Percentiles rank a stretch among this genome's conserved stretches.
phyloP scores from a whole-genome alignment of 441 rosid genomes.

The Aquilaria agallochum region DNA sequence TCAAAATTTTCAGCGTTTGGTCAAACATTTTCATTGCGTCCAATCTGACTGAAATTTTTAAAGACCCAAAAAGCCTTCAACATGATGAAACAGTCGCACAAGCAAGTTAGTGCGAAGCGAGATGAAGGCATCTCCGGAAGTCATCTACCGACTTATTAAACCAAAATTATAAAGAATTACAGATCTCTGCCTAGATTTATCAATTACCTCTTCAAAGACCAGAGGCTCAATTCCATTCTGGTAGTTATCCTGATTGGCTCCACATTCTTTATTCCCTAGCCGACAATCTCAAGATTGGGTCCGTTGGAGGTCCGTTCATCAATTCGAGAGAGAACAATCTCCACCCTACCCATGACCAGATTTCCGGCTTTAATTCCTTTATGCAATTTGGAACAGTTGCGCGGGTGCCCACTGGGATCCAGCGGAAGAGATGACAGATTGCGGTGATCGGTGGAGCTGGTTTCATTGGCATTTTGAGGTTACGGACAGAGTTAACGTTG shows the following conservation, averaged over 20 bases:
- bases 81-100: slow-evolving; percentile 80
- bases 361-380: neutral
- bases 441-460: slow-evolving; percentile 97
- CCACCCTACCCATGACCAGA: slow-evolving; percentile 7
- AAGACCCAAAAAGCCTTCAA: neutral
- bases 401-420: slow-evolving; percentile 67
- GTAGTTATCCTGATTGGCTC: slow-evolving; percentile 88
- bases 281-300: slow-evolving; percentile 65
- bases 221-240: slow-evolving; percentile 79
- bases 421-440: slow-evolving; percentile 56
- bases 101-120: slow-evolving; percentile 58
- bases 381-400: slow-evolving; percentile 21
- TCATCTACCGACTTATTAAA: slow-evolving; percentile 48
- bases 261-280: slow-evolving; percentile 81
- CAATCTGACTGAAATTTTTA: neutral
- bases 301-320: slow-evolving; percentile 38
- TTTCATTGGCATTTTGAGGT: slow-evolving; percentile 55
- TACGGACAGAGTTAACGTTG: too few relatives aligned
- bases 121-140: slow-evolving; percentile 55
- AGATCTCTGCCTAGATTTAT: slow-evolving; percentile 82
- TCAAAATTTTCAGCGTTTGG: neutral
- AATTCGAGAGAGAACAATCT: slow-evolving; percentile 5
- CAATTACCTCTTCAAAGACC: slow-evolving; percentile 74
- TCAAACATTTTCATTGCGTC: neutral
- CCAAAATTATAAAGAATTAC: slow-evolving; percentile 57